Base-by-base conservation (phyloP, 1,284 basidiomycete species). In the Cutaneotrichosporon cutaneum region DNA sequence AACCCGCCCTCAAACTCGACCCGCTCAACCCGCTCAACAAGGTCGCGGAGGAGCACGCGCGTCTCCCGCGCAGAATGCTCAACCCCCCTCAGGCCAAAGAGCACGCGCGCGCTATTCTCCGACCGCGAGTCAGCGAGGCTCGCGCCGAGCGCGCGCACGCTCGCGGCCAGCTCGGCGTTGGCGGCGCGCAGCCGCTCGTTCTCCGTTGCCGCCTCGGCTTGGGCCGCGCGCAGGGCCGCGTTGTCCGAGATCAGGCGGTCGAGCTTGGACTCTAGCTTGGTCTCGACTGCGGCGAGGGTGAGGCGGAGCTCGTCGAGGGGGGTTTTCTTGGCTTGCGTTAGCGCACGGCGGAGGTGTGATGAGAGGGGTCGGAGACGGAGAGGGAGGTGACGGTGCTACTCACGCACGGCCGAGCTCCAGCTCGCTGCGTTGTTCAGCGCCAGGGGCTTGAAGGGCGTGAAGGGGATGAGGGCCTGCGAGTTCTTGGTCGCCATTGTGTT, bases 391-490 rank as follows among this genome's bases (percentile, higher is more conserved):
- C 10, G 6, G 45, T 6, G 22, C 6, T 13, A 32, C 48, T 51
- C 14, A 51, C 48, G 48, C 6, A n/a, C 27, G 3, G 48, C 48
- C 18, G 48, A 26, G 18, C 14, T 18, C 48, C 48, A 51, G 48
- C 26, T 51, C 24, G 24, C 26, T 4, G 27, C 26, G 27, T 18
- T 51, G 48, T 51, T 51, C 16, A 51, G 48, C 48, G 26, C 18
- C 24, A 51, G 10, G 18, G 48, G 48, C 24, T 14, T 27, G 48
- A 51, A 27, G 4, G 48, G 48, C 14, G 26, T 27, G 48, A 51
- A 51, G 27, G 14, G 48, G 48, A 51, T 51, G 48, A 51, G 48
- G 13, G 48, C 48, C 26, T 51, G 5, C 27, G 48, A 32, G 24
- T 51, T 27, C 48, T 51, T 51, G 24, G 26, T 51, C 21, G 48